These are phyloP conservation scores for Ceratocystis papillata DNA, from an alignment of 2,329 filamentous ascomycete genomes.

Conservation along the genomic window DNA sequence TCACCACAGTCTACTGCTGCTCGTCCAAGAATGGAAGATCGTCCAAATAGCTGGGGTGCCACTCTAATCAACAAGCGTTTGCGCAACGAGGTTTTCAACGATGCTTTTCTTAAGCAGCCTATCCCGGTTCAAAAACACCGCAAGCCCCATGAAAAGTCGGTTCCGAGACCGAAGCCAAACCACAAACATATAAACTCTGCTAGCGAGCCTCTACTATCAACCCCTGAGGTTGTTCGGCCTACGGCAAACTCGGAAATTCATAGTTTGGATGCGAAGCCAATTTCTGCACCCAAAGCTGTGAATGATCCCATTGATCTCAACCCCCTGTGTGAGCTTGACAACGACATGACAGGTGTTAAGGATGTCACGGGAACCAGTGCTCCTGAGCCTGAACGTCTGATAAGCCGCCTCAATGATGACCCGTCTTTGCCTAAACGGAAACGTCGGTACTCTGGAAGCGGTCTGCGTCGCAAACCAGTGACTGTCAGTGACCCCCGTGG, in stretches of 20 bases:
- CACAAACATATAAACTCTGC: slow-evolving; percentile 19
- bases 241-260: neutral
- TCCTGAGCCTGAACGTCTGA: slow-evolving; percentile 47
- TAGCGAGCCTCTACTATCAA: slow-evolving; percentile 16
- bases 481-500: slow-evolving; percentile 61
- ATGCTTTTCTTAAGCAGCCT: slow-evolving; percentile 76
- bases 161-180: slow-evolving; percentile 41
- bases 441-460: slow-evolving; percentile 78
- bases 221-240: slow-evolving; percentile 8
- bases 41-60: slow-evolving; percentile 69
- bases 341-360: slow-evolving; percentile 32
- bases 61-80: slow-evolving; percentile 82
- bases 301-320: neutral
- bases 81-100: slow-evolving; percentile 82
- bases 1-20: slow-evolving; percentile 30
- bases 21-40: slow-evolving; percentile 42
- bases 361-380: slow-evolving; percentile 55
- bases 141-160: slow-evolving; percentile 54
- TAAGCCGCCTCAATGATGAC: slow-evolving; percentile 19
- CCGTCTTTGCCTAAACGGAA: slow-evolving; percentile 37
- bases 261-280: neutral
- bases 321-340: slow-evolving; percentile 13
- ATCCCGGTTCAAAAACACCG: slow-evolving; percentile 72
- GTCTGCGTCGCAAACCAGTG: slow-evolving; percentile 60
- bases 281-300: slow-evolving; percentile 7